These are phyloP conservation scores for Tubosaeta brunneosetosa DNA, from an alignment of 768 basidiomycete species.

Conservation along the genomic window DNA sequence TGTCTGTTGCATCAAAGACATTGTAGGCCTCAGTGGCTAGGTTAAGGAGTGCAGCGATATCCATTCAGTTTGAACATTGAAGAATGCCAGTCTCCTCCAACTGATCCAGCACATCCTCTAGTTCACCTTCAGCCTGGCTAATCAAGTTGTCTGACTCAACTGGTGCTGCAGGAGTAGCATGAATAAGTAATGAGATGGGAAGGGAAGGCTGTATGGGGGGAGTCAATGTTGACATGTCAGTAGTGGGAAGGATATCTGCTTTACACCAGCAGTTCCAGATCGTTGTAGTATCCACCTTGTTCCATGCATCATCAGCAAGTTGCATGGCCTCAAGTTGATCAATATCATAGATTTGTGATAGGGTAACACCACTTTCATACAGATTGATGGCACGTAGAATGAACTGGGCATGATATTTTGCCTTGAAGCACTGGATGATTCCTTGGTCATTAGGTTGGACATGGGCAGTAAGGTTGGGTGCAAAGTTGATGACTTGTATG, in stretches of 20 bases:
- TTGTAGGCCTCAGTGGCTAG: neutral
- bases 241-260: neutral
- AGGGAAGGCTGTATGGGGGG: neutral
- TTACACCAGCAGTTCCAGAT: slow-evolving; percentile 3
- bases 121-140: neutral
- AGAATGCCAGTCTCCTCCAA: neutral
- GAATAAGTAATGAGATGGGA: neutral
- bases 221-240: no score
- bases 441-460: slow-evolving; percentile 36
- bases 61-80: neutral
- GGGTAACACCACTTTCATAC: neutral
- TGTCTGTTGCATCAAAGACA: neutral
- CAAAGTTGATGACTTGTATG: slow-evolving; percentile 12
- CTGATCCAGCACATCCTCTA: neutral
- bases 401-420: slow-evolving; percentile 27
- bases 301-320: neutral
- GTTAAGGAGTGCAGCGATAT: neutral
- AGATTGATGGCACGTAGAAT: neutral
- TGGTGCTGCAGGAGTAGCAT: neutral
- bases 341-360: neutral
- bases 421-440: slow-evolving; percentile 28
- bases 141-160: neutral
- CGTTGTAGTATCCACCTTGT: slow-evolving; percentile 1
- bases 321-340: slow-evolving; percentile 4
- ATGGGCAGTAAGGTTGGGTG: slow-evolving; percentile 35